Base-by-base conservation (phyloP, 1,284 basidiomycete genomes). In the Fomitopsis schrenkii region DNA sequence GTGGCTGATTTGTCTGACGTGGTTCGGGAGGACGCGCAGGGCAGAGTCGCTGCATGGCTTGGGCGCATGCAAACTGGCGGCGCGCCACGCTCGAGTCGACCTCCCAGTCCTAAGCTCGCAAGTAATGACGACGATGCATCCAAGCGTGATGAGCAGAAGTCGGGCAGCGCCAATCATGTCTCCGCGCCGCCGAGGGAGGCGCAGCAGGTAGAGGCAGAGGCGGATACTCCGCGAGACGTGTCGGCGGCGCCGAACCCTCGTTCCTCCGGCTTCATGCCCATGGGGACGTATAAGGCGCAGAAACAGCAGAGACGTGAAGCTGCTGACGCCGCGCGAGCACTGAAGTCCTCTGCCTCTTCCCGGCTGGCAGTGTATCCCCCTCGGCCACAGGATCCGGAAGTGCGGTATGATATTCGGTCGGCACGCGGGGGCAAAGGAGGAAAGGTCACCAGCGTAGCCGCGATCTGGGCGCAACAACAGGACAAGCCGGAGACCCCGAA, bases 391-490 rank as follows among this genome's bases (percentile, higher is more conserved):
- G 81, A 83, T 65, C 74, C 81, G 0, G 83, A 84, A 59, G 78
- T 78, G 28, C 87, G 86, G 64, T 92, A 93, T 70, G 86, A 93
- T 67, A 73, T 90, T 22, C 84, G 87, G 5, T 91, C 89, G 44
- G 91, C 90, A 10, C 82, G 91, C 28, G 91, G 92, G 2, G 92
- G 92, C 2, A 77, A 81, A 57, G 91, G 91, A 0, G 92, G 91
- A 10, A 82, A 83, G 57, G 92, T 94, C 15, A 80, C 90, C 1
- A 80, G 89, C 5, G 89, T 91, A 2, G 84, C 88, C 0, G 81
- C 87, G 5, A 76, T 94, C 28, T 94, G 91, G 90, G 83, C 35
- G 80, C 66, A 2, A 58, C 30, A 64, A 19, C 60, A 59, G 1
- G 60, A 63, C 28, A 63, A 56, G 45, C 30, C 48, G 1, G 57